Percentiles rank a stretch among this genome's conserved stretches.
phyloP scores from a whole-genome alignment of 768 basidiomycete genomes.

The Goffeauzyma gilvescens region DNA sequence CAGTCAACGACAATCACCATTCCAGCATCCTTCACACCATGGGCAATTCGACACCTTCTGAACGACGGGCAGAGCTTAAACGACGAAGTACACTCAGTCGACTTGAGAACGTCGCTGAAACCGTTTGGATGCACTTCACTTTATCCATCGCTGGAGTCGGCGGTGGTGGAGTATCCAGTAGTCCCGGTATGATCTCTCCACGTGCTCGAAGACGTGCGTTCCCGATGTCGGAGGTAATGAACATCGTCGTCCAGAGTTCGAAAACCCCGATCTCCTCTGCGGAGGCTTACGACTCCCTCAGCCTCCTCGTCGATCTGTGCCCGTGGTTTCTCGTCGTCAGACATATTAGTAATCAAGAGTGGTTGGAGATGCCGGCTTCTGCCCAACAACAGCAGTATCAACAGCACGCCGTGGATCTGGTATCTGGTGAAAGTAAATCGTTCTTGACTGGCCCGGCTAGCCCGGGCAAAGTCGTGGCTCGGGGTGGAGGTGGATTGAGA shows the following conservation, averaged over 20 bases:
- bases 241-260: conserved; percentile 31
- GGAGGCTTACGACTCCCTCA: conserved; percentile 28
- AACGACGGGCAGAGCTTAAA: conserved; percentile 27
- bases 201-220: conserved; percentile 24
- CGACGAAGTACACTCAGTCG: conserved; percentile 30
- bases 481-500: conserved; percentile 19
- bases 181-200: conserved; percentile 9
- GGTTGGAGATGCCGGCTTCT: conserved; percentile 30
- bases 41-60: conserved; percentile 11
- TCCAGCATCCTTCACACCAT: too few relatives aligned
- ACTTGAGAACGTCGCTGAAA: conserved; percentile 29
- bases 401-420: neutral
- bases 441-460: conserved; percentile 21
- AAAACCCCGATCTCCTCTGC: conserved; percentile 31
- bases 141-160: too few relatives aligned
- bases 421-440: neutral
- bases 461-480: conserved; percentile 21
- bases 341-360: conserved; percentile 21
- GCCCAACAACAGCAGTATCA: neutral
- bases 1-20: neutral
- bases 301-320: conserved; percentile 27
- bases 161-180: too few relatives aligned
- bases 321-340: conserved; percentile 28
- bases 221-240: conserved; percentile 27
- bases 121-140: conserved; percentile 32